These are phyloP conservation scores for Fusarium pseudonygamai DNA, from an alignment of 2,329 filamentous ascomycete species.

Conservation along the genomic window DNA sequence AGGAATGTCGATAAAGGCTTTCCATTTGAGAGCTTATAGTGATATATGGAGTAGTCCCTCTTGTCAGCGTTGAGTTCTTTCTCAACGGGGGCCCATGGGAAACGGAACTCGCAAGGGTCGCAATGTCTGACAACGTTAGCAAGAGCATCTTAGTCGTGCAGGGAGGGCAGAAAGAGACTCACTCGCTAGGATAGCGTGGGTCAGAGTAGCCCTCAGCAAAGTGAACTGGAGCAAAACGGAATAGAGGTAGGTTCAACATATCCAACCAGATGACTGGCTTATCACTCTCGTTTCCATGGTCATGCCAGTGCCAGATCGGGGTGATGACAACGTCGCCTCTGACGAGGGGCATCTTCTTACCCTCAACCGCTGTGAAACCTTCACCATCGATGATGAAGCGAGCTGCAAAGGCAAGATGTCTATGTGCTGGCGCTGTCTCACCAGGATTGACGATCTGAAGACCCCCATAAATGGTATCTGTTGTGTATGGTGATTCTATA, in stretches of 20 bases:
- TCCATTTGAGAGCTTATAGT: constrained; percentile 48
- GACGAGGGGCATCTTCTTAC: constrained; percentile 60
- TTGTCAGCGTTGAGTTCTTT: constrained; percentile 47
- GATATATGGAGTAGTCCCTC: constrained; percentile 45
- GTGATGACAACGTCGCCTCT: constrained; percentile 67
- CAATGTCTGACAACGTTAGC: constrained; percentile 35
- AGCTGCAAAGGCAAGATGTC: constrained; percentile 65
- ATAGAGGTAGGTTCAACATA: constrained; percentile 63
- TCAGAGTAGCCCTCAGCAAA: constrained; percentile 62
- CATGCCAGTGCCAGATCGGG: constrained; percentile 68
- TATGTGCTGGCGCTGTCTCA: constrained; percentile 64
- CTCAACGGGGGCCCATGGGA: constrained; percentile 57
- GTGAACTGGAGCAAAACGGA: constrained; percentile 60
- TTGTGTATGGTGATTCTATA: constrained; percentile 57
- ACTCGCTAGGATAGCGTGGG: constrained; percentile 59
- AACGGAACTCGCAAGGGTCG: constrained; percentile 52
- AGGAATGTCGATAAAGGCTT: constrained; percentile 55
- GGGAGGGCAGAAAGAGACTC: background rate
- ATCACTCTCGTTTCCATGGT: constrained; percentile 66
- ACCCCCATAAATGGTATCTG: constrained; percentile 64
- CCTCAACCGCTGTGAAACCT: constrained; percentile 67
- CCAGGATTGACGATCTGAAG: constrained; percentile 66
- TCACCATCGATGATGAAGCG: constrained; percentile 67
- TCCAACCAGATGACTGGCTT: constrained; percentile 68
- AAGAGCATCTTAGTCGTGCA: accelerated